Conservation (phyloP, 139 green algal species). For the Dunaliella sp. region DNA sequence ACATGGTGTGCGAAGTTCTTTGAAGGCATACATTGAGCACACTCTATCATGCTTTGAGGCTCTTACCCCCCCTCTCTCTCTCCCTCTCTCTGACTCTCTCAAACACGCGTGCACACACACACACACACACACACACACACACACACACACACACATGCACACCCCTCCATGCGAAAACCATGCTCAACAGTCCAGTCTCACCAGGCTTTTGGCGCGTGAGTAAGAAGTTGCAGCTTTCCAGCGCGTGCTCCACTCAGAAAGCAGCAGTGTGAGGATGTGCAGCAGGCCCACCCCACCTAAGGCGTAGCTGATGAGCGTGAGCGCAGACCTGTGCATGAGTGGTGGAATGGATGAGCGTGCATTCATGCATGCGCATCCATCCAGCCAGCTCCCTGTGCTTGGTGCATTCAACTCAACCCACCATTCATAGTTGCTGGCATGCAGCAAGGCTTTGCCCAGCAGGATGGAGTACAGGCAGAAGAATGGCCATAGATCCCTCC, state of each 20-base stretch:
- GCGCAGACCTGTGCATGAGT: constrained; percentile 9
- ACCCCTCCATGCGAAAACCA: no score
- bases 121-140: no score
- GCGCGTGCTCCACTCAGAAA: constrained; percentile 56
- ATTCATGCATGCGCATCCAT: neutral
- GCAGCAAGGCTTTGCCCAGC: neutral
- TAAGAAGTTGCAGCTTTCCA: constrained; percentile 39
- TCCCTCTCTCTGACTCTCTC: no score
- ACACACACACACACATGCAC: no score
- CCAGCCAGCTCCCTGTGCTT: no score
- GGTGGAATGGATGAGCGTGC: neutral
- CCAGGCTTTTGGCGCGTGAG: constrained; percentile 15
- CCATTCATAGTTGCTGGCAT: constrained; percentile 35
- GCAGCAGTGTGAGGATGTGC: constrained; percentile 60
- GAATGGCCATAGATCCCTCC: constrained; percentile 45
- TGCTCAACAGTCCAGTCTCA: no score
- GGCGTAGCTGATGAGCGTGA: constrained; percentile 35
- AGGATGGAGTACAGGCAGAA: constrained; percentile 31
- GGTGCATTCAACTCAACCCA: no score
- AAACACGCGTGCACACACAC: no score
- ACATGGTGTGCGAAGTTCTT: no score
- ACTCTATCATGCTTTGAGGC: no score
- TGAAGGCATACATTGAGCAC: no score
- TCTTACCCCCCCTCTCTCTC: no score
- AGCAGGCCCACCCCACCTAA: constrained; percentile 24